These are phyloP conservation scores for Kwoniella sp. DNA, from an alignment of 768 basidiomycete genomes.

Conservation along the genomic window DNA sequence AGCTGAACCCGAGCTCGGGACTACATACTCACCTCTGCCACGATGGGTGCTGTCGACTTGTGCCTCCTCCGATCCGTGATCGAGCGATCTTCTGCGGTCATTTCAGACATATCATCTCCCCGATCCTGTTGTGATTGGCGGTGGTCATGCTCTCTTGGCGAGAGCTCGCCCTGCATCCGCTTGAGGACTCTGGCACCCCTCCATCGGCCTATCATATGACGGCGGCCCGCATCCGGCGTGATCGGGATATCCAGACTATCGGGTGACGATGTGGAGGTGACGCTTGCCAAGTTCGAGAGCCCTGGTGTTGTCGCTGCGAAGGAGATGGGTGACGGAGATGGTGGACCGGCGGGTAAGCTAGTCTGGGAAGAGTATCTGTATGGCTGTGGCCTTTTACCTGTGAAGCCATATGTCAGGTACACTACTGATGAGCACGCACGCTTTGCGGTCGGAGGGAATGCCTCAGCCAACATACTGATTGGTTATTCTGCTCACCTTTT, in stretches of 20 bases:
- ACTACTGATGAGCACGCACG: too few relatives aligned
- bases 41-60: too few relatives aligned
- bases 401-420: too few relatives aligned
- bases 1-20: too few relatives aligned
- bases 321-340: conserved; percentile 20
- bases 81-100: neutral
- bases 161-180: conserved; percentile 14
- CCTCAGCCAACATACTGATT: neutral
- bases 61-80: too few relatives aligned
- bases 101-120: neutral
- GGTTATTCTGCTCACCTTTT: conserved; percentile 5
- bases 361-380: neutral
- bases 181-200: conserved; percentile 13
- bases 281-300: neutral
- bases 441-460: too few relatives aligned
- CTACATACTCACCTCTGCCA: too few relatives aligned
- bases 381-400: conserved; percentile 7
- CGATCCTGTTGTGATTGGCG: neutral
- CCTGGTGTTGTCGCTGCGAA: neutral
- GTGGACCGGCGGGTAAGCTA: neutral
- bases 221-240: neutral
- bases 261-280: neutral
- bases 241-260: neutral
- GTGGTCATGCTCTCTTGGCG: neutral
- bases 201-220: conserved; percentile 7